Evolutionary conservation across 106 monocot species (phyloP), one percentile per base, ranked within the genome.

Genomic region (Alisma plantagoaquatica): DNA sequence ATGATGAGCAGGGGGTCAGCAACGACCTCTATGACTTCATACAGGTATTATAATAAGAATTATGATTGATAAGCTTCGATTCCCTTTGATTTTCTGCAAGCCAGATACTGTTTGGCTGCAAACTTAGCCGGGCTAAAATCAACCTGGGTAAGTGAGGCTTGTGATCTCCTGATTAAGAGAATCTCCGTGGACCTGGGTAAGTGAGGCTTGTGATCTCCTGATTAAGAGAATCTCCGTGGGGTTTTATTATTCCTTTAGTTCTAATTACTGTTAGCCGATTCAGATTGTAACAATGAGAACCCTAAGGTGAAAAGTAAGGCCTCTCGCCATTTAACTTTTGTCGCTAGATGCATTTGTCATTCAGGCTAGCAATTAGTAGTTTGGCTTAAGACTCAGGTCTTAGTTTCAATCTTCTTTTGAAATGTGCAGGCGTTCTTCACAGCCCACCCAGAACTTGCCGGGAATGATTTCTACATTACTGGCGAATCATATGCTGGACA

Each of bases 401-500:
- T 42, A 11, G 16, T 33, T 10, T 22, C 23, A 2, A 7, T 55
- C 14, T 8, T 55, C n/a, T 31, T 22, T 14, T 49, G 11, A 45
- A 3, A 35, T 33, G 33, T 64, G 6, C 51, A 92, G 91, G 91
- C 75, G 53, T 92, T 92, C 46, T 92, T 92, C 53, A 32, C 58
- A 20, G 78, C 75, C 35, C 85, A 92, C 57, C 75, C 81, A 18
- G 73, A 85, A 26, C 86, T 53, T 51, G 75, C 27, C 0, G 59
- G 73, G 18, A 92, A 92, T 78, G 85, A 86, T 33, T 92, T 92
- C 23, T 92, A 81, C 45, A 92, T 92, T 41, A 92, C 85, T 41
- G 86, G 91, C 55, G 91, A 92, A 57, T 92, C 86, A 52, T 92
- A 86, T 69, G 91, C 91, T 62, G 91, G 91, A 11, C 91, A 92